Evolutionary conservation across 352 stramenopile genomes (phyloP).

Genomic region (Phytophthora sp.): DNA sequence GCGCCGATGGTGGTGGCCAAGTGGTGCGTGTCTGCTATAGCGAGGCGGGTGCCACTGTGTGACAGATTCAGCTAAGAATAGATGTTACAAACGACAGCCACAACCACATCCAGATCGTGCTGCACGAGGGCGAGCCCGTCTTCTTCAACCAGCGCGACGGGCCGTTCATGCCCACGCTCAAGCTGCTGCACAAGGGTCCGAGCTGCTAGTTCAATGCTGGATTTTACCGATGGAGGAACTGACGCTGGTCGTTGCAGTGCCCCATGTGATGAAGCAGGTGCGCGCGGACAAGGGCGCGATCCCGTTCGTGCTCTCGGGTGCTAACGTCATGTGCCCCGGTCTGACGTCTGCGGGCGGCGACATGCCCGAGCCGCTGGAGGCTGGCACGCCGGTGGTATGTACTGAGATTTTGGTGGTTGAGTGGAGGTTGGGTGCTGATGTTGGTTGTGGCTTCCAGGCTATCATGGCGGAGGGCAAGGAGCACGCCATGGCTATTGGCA

Average conservation of each 20-base stretch:
- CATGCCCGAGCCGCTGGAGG: constrained; percentile 90
- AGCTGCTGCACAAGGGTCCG: constrained; percentile 94
- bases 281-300: constrained; percentile 98
- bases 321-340: constrained; percentile 99
- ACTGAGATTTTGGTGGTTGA: neutral
- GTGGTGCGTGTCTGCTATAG: constrained; percentile 40
- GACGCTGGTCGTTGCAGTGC: constrained; percentile 60
- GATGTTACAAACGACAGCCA: constrained; percentile 57
- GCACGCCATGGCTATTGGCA: constrained; percentile 95
- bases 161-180: constrained; percentile 96
- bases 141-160: constrained; percentile 98
- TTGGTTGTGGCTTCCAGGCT: constrained; percentile 41
- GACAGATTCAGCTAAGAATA: neutral
- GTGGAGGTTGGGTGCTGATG: neutral
- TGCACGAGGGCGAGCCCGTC: constrained; percentile 91
- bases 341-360: constrained; percentile 95
- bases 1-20: constrained; percentile 92
- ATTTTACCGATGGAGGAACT: neutral
- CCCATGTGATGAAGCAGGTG: constrained; percentile 93
- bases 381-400: constrained; percentile 86
- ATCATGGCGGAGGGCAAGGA: constrained; percentile 99
- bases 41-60: neutral
- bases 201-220: neutral
- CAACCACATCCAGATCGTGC: constrained; percentile 91
- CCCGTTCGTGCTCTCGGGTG: constrained; percentile 96